These are phyloP conservation scores for Oryza rufipogon DNA, from an alignment of 176 grass and related monocot genomes.

Conservation along the genomic window DNA sequence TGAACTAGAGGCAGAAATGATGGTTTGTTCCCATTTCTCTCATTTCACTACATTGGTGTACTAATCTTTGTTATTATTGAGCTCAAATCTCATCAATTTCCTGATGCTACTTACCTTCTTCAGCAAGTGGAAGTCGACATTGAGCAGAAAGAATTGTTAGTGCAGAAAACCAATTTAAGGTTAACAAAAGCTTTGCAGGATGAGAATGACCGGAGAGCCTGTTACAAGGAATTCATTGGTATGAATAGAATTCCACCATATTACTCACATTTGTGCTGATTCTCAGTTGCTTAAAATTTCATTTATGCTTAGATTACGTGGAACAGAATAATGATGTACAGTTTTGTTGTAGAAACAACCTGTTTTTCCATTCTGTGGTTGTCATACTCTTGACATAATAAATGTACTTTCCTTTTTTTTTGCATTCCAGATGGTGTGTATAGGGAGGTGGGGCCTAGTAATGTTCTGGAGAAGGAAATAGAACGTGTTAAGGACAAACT, in stretches of 20 bases:
- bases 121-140: slow-evolving; percentile 65
- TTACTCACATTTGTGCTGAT: background rate
- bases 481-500: slow-evolving; percentile 59
- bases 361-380: background rate
- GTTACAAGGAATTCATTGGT: slow-evolving; percentile 63
- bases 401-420: background rate
- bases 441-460: slow-evolving; percentile 52
- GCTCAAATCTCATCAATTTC: slow-evolving; percentile 17
- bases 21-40: slow-evolving; percentile 50
- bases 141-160: slow-evolving; percentile 53
- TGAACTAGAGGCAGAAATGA: slow-evolving; percentile 77
- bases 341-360: background rate
- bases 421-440: slow-evolving; percentile 57
- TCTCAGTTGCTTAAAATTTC: slow-evolving; percentile 18
- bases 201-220: slow-evolving; percentile 52
- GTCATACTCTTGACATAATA: background rate
- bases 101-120: slow-evolving; percentile 36
- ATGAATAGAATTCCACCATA: slow-evolving; percentile 27
- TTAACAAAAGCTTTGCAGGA: slow-evolving; percentile 45
- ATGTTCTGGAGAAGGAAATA: slow-evolving; percentile 57
- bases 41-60: slow-evolving; percentile 15
- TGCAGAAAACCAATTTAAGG: slow-evolving; percentile 66
- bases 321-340: background rate
- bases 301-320: background rate
- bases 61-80: slow-evolving; percentile 23